Conservation (phyloP, 768 basidiomycete genomes). For the Coprinopsis marcescibilis region DNA sequence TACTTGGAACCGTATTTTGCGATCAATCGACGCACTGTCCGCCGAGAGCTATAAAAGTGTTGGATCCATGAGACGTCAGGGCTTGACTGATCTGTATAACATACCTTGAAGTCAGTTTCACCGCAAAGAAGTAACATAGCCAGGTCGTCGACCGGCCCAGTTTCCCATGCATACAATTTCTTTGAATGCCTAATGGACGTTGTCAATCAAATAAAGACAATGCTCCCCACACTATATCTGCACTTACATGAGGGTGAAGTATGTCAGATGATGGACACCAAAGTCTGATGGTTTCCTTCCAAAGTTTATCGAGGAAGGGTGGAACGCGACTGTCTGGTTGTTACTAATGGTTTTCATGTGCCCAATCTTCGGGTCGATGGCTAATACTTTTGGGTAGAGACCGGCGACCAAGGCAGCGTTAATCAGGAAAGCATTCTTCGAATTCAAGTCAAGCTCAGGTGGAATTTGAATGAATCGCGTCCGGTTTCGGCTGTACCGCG, state of each 20-base stretch:
- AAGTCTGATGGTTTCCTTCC: constrained; percentile 61
- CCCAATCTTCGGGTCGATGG: constrained; percentile 52
- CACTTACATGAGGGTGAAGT: constrained; percentile 81
- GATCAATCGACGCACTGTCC: constrained; percentile 70
- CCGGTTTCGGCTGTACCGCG: constrained; percentile 67
- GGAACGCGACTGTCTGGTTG: constrained; percentile 72
- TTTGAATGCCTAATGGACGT: constrained; percentile 84
- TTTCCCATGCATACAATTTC: constrained; percentile 91
- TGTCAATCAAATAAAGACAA: not conserved
- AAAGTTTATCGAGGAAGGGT: constrained; percentile 92
- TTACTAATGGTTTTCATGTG: constrained; percentile 79
- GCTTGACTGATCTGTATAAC: not conserved
- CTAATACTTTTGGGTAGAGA: constrained; percentile 86
- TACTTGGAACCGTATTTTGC: constrained; percentile 73
- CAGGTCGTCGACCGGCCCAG: constrained; percentile 80
- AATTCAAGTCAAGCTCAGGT: constrained; percentile 61
- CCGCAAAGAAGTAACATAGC: constrained; percentile 82
- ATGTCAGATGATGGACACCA: constrained; percentile 66
- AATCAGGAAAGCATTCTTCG: constrained; percentile 57
- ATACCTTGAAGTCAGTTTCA: constrained; percentile 80
- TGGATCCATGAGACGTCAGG: not conserved
- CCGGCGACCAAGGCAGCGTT: constrained; percentile 82
- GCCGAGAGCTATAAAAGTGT: constrained; percentile 53
- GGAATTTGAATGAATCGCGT: constrained; percentile 77
- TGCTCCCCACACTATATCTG: not conserved